Percentiles rank a stretch among this genome's conserved stretches.
These are phyloP conservation scores for Darksidea phi DNA, from an alignment of 495 filamentous ascomycete species.

Conservation along the genomic window DNA sequence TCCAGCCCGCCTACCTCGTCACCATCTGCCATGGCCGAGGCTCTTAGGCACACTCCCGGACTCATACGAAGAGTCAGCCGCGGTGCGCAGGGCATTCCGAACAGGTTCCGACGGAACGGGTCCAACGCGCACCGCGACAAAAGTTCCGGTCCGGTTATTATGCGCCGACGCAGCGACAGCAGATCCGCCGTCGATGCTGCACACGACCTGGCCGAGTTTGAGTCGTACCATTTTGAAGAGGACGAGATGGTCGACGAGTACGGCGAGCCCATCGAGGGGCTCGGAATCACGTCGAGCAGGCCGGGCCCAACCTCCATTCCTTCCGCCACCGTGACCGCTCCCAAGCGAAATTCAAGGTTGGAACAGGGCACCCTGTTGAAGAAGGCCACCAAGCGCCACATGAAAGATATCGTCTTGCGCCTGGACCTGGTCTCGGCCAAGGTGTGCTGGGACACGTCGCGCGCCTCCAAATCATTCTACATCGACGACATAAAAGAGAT, in stretches of 20 bases:
- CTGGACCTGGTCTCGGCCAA: constrained; percentile 79
- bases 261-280: constrained; percentile 41
- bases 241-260: constrained; percentile 64
- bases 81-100: constrained; percentile 63
- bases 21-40: constrained; percentile 46
- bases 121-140: constrained; percentile 72
- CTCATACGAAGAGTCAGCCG: constrained; percentile 66
- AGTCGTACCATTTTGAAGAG: constrained; percentile 58
- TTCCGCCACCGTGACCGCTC: constrained; percentile 60
- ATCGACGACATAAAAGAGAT: constrained; percentile 94
- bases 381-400: constrained; percentile 81
- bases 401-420: constrained; percentile 69
- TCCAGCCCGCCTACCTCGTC: constrained; percentile 22
- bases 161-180: constrained; percentile 84
- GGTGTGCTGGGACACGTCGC: constrained; percentile 80
- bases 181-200: constrained; percentile 61
- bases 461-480: constrained; percentile 78
- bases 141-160: constrained; percentile 82
- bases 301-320: constrained; percentile 25
- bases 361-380: constrained; percentile 71
- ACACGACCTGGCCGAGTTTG: constrained; percentile 47
- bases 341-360: constrained; percentile 67
- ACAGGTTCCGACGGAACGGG: constrained; percentile 67
- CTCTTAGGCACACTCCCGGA: constrained; percentile 55
- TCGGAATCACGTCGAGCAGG: constrained; percentile 42